phyloP scores from a whole-genome alignment of 164 flowering plant species.

The Magnolia kwangsiensis region DNA sequence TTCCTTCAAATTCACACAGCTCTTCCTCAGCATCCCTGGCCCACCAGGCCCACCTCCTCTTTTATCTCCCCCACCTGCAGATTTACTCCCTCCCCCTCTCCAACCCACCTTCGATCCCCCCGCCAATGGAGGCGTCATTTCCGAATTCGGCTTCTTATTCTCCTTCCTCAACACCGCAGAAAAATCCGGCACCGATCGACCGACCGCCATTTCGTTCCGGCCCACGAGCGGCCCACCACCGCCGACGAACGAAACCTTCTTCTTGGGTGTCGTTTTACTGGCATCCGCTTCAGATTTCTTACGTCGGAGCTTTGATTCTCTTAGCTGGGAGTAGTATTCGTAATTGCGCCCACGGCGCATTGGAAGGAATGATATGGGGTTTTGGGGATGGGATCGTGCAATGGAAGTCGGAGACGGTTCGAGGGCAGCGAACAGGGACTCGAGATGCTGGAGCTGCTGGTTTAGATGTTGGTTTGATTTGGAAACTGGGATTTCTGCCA shows the following conservation, averaged over 20 bases:
- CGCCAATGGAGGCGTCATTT: conserved; percentile 49
- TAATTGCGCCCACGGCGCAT: conserved; percentile 52
- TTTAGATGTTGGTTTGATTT: conserved; percentile 1
- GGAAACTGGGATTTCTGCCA: neutral
- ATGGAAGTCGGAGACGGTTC: neutral
- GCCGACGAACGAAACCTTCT: conserved; percentile 46
- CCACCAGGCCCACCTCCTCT: conserved; percentile 21
- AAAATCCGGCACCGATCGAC: conserved; percentile 81
- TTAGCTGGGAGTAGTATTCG: conserved; percentile 49
- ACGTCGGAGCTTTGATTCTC: conserved; percentile 50
- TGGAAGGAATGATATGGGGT: neutral
- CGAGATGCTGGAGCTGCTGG: conserved; percentile 7
- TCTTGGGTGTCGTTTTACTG: conserved; percentile 37
- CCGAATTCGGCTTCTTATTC: conserved; percentile 55
- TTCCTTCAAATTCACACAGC: conserved; percentile 63
- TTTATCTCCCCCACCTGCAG: conserved; percentile 58
- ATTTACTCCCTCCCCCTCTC: conserved; percentile 52
- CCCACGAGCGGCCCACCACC: conserved; percentile 8
- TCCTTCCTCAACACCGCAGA: conserved; percentile 62
- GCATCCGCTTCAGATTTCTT: conserved; percentile 20
- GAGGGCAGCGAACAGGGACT: conserved; percentile 5
- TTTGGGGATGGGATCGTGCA: neutral
- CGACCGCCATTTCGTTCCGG: conserved; percentile 33
- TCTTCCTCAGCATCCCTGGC: conserved; percentile 47
- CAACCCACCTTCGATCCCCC: conserved; percentile 20